These are phyloP conservation scores for Marasmius fiardii DNA, from an alignment of 1,284 basidiomycete species.

Conservation along the genomic window DNA sequence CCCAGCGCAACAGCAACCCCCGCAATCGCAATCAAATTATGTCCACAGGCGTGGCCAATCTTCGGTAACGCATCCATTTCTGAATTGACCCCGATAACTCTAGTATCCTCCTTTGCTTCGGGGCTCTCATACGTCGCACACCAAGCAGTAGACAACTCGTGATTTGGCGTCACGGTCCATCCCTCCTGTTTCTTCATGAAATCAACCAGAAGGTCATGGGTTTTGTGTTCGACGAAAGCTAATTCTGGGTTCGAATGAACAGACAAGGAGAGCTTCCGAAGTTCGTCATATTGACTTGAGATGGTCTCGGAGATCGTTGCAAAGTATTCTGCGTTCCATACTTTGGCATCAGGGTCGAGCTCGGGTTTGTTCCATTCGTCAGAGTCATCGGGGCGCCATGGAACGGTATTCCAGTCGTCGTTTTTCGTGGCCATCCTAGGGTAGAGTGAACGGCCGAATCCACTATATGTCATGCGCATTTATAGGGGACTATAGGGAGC, in stretches of 20 bases:
- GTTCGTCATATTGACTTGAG: conserved; percentile 47
- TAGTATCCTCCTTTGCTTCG: conserved; percentile 37
- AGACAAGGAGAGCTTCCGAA: conserved; percentile 61
- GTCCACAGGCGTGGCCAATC: conserved; percentile 74
- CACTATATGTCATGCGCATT: too few relatives aligned
- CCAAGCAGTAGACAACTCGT: conserved; percentile 69
- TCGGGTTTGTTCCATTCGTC: too few relatives aligned
- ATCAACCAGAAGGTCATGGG: conserved; percentile 50
- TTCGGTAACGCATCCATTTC: conserved; percentile 55
- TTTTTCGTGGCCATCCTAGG: not conserved
- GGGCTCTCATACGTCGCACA: conserved; percentile 53
- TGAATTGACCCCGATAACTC: conserved; percentile 68
- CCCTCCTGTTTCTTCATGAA: conserved; percentile 56
- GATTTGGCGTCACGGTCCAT: conserved; percentile 54
- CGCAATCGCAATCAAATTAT: conserved; percentile 74
- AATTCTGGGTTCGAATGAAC: conserved; percentile 72
- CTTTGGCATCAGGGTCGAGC: not conserved
- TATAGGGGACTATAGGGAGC: too few relatives aligned
- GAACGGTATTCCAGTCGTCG: not conserved
- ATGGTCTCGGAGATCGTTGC: conserved; percentile 56
- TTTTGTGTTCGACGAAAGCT: conserved; percentile 48
- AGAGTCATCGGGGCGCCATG: not conserved
- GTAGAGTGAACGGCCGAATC: not conserved
- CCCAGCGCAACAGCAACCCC: conserved; percentile 65
- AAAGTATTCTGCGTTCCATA: conserved; percentile 1